Evolutionary conservation across 192 early-diverging fungal species (phyloP).

Genomic region (Neocallimastix lanati): DNA sequence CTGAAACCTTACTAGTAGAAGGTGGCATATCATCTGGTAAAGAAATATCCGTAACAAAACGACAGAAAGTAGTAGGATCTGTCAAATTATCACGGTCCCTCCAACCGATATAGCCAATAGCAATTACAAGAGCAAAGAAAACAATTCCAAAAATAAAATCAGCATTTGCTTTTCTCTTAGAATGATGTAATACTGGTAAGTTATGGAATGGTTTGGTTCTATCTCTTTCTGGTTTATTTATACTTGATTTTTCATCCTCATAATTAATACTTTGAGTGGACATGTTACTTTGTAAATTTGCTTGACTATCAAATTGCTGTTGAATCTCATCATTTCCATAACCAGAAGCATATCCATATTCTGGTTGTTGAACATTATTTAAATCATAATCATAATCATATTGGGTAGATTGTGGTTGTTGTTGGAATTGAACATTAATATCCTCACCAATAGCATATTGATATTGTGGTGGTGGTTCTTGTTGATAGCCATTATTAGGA

Average conservation of each 20-base stretch:
- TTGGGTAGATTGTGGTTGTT: background rate
- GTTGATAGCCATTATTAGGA: too few relatives aligned
- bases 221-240: background rate
- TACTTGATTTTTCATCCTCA: background rate
- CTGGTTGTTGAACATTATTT: background rate
- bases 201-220: background rate
- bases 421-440: background rate
- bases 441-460: background rate
- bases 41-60: background rate
- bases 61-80: background rate
- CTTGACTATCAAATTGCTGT: background rate
- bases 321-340: background rate
- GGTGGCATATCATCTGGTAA: background rate
- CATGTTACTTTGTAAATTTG: too few relatives aligned
- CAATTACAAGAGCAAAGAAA: background rate
- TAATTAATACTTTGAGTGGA: too few relatives aligned
- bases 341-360: background rate
- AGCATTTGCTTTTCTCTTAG: background rate
- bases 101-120: background rate
- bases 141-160: background rate
- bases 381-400: background rate
- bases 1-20: background rate
- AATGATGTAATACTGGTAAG: background rate
- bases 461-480: background rate
- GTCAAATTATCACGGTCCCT: background rate